Conservation (phyloP, 305 asterid genomes). For the Fraxinus sp. region DNA sequence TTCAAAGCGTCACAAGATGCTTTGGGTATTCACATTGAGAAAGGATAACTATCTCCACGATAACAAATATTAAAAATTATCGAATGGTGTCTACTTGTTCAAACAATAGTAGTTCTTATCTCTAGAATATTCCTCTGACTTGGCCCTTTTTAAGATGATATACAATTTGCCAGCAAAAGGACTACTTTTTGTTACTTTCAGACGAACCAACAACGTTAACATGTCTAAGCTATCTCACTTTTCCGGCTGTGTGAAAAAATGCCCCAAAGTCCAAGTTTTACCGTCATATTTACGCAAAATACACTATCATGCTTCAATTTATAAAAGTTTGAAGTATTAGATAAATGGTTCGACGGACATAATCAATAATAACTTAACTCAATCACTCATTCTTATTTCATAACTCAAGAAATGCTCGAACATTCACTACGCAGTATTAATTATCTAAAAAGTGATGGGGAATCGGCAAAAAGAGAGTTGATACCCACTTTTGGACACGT, state of each 20-base stretch:
- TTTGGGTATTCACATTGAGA: neutral
- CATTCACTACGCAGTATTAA: neutral
- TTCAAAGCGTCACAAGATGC: neutral
- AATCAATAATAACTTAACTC: neutral
- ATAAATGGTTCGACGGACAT: neutral
- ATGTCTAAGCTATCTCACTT: neutral
- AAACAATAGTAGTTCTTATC: constrained; percentile 27
- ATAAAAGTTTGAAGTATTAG: neutral
- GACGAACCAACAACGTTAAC: neutral
- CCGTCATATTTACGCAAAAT: neutral
- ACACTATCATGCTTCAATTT: neutral
- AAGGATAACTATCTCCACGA: neutral
- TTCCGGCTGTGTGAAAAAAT: neutral
- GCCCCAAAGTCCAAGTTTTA: neutral
- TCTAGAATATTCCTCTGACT: constrained; percentile 17
- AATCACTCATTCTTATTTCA: neutral
- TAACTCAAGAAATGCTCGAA: neutral
- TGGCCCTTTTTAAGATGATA: constrained; percentile 23
- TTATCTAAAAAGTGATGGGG: neutral
- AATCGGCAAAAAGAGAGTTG: neutral
- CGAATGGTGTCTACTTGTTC: neutral
- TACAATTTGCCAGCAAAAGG: constrained; percentile 20
- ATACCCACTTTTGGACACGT: neutral
- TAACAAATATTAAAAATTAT: neutral
- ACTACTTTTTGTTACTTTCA: neutral